Base-by-base conservation (phyloP, 768 basidiomycete genomes). In the Ramaria sp. region DNA sequence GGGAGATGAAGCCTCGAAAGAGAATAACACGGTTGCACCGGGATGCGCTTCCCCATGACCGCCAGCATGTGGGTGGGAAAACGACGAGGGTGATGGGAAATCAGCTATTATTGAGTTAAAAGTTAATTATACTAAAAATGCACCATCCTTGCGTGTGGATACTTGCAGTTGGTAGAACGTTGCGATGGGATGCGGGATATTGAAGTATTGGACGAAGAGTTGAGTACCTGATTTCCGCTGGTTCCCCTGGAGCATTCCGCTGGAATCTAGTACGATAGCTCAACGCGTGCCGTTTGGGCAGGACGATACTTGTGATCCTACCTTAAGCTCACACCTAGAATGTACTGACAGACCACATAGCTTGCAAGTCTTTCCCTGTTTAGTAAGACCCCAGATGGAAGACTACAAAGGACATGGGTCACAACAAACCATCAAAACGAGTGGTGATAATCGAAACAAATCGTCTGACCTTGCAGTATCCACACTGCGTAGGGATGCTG, bases 311-410 rank as follows among this genome's bases (percentile, higher is more conserved):
- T 48, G 37, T 24, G 36, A 15, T 38, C 63, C 50, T 42, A 85
- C 89, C 79, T 90, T 92, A 48, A 92, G 66, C 65, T 91, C 90
- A 67, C 90, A 92, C 66, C 87, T 90, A 45, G 80, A 70, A 64
- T 91, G 89, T 6, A 91, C 88, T 18, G 84, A 83, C 48, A 91
- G 66, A 1, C 83, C 81, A 64, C 90, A 92, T 12, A 72, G 66
- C 64, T 75, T 83, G 70, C 89, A 91, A 5, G 83, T 88, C 70
- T 89, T 91, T 32, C 89, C 89, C 63, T 88, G 85, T 66, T 88
- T 90, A 64, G 79, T 85, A 42, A 91, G 70, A 8, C 89, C 90
- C 88, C 89, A 91, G 28, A 92, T 89, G 7, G 85, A 85, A 9
- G 82, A 74, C 88, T 90, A 56, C 32, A 27, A 18, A 39, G 47